Evolutionary conservation across 129 eudicot genomes (phyloP).

Genomic region (Tagetes patula): DNA sequence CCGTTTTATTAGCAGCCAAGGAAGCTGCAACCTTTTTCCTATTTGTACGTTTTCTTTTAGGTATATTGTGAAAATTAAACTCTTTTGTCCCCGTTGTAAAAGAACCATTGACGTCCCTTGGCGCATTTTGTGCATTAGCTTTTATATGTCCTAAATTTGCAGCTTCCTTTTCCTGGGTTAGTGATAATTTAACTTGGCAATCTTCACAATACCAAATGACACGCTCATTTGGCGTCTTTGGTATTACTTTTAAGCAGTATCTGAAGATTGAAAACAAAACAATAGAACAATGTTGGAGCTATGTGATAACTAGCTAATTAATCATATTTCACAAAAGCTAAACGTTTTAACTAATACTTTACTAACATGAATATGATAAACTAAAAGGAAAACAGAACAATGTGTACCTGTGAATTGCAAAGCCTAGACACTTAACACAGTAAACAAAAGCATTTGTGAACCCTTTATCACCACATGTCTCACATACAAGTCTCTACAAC

Average conservation of each 20-base stretch:
- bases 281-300: neutral
- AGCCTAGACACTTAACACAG: slow-evolving; percentile 43
- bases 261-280: slow-evolving; percentile 32
- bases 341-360: too few relatives aligned
- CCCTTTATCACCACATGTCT: slow-evolving; percentile 55
- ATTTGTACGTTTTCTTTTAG: neutral
- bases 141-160: slow-evolving; percentile 1
- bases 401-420: slow-evolving; percentile 53
- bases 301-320: neutral
- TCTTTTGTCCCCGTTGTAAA: slow-evolving; percentile 14
- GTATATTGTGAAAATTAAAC: neutral
- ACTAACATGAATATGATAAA: too few relatives aligned
- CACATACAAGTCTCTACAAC: slow-evolving; percentile 43
- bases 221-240: slow-evolving; percentile 39
- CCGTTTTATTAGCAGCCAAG: slow-evolving; percentile 12
- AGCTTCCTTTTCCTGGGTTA: slow-evolving; percentile 13
- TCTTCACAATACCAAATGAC: slow-evolving; percentile 59
- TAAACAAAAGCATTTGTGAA: slow-evolving; percentile 41
- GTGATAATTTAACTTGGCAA: slow-evolving; percentile 37
- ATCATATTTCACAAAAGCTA: too few relatives aligned
- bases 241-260: slow-evolving; percentile 49
- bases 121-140: slow-evolving; percentile 6
- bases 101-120: slow-evolving; percentile 2
- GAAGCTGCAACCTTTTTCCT: slow-evolving; percentile 2
- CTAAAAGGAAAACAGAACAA: neutral